A percentile compares a stretch with the other conserved stretches of the same genome.
phyloP scores from a whole-genome alignment of 2,329 filamentous ascomycete species.

The Lachnellula hyalina region DNA sequence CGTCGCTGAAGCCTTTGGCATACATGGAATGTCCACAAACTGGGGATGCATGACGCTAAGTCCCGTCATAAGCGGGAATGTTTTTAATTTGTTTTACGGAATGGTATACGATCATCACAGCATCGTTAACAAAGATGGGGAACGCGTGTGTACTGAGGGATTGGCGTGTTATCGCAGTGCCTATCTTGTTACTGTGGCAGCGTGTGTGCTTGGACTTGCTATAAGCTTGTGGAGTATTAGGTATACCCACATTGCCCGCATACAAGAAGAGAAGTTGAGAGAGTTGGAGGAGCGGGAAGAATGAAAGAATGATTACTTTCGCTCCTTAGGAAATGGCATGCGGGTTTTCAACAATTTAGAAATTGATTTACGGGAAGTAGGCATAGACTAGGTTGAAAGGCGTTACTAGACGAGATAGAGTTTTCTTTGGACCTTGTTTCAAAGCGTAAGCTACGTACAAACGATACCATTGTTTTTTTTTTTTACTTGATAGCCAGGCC shows the following conservation, averaged over 20 bases:
- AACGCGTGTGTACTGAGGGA: conserved; percentile 71
- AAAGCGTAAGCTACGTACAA: neutral
- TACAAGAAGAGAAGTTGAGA: conserved; percentile 15
- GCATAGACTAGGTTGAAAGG: neutral
- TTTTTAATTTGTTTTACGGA: conserved; percentile 92
- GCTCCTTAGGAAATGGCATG: neutral
- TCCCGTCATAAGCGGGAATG: conserved; percentile 79
- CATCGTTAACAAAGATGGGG: conserved; percentile 59
- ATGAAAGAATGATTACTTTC: neutral
- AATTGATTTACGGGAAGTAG: neutral
- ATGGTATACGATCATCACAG: conserved; percentile 77
- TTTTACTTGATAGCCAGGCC: neutral
- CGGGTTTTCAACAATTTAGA: neutral
- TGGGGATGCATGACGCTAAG: conserved; percentile 94
- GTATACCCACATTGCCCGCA: conserved; percentile 20
- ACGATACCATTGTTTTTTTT: neutral
- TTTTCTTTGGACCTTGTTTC: neutral
- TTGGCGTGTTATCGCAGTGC: conserved; percentile 74
- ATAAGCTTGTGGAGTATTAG: conserved; percentile 66
- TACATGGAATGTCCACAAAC: conserved; percentile 84
- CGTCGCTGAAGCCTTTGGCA: conserved; percentile 84
- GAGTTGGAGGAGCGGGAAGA: conserved; percentile 12
- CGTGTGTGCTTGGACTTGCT: conserved; percentile 62
- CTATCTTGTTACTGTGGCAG: conserved; percentile 71
- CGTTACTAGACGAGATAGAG: neutral